A percentile compares a stretch with the other conserved stretches of the same genome.
These are phyloP conservation scores for Sporisorium iseilematis-ciliati DNA, from an alignment of 1,284 basidiomycete species.

Conservation along the genomic window DNA sequence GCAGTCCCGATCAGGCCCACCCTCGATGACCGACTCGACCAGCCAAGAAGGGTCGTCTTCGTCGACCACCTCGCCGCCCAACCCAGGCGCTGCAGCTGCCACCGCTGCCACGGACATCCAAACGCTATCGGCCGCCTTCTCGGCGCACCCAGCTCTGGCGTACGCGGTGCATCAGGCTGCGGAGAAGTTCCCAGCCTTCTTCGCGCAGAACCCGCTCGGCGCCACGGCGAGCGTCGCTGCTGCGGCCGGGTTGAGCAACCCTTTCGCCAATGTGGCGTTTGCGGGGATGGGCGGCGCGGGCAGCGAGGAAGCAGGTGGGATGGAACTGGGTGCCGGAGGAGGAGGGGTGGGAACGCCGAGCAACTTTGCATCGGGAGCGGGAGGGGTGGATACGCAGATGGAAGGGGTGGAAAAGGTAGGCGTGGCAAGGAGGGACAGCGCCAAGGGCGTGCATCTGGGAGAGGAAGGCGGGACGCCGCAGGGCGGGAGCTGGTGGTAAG, in stretches of 20 bases:
- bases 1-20: conserved; percentile 23
- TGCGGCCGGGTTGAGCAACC: conserved; percentile 37
- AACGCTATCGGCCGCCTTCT: conserved; percentile 38
- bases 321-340: background rate
- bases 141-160: conserved; percentile 43
- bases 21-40: conserved; percentile 35
- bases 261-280: conserved; percentile 17
- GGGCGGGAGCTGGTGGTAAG: conserved; percentile 44
- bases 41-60: conserved; percentile 16
- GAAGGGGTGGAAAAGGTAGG: background rate
- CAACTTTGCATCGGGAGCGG: conserved; percentile 26
- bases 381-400: conserved; percentile 14
- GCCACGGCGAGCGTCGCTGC: conserved; percentile 43
- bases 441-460: conserved; percentile 16
- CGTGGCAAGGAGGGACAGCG: background rate
- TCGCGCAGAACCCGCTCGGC: conserved; percentile 48
- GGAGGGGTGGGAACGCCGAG: conserved; percentile 26
- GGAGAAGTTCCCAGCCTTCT: conserved; percentile 49
- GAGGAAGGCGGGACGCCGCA: conserved; percentile 43
- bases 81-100: background rate
- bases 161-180: conserved; percentile 51
- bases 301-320: background rate
- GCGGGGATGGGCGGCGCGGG: too few relatives aligned
- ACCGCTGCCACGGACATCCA: conserved; percentile 26
- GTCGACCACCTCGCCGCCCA: conserved; percentile 31